A percentile compares a stretch with the other conserved stretches of the same genome.
These are phyloP conservation scores for Ustilago nuda DNA, from an alignment of 1,284 basidiomycete genomes.

Conservation along the genomic window DNA sequence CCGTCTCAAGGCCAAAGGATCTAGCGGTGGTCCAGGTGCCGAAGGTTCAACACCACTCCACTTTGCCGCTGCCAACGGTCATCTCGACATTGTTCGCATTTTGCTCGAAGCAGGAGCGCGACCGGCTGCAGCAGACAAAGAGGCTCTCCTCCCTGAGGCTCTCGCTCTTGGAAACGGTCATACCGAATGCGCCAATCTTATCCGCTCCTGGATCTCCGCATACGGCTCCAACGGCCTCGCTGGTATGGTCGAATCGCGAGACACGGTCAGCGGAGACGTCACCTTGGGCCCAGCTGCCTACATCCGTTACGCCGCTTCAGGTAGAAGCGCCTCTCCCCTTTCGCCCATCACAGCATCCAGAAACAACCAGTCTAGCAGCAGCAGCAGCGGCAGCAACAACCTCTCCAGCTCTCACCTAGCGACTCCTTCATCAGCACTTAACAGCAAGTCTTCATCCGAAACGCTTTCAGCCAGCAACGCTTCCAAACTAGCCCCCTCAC, in stretches of 20 bases:
- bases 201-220: conserved; percentile 54
- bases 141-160: conserved; percentile 55
- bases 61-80: conserved; percentile 67
- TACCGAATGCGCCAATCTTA: conserved; percentile 44
- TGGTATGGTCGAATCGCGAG: conserved; percentile 42
- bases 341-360: conserved; percentile 16
- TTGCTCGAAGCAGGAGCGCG: conserved; percentile 62
- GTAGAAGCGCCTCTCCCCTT: conserved; percentile 21
- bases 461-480: conserved; percentile 15
- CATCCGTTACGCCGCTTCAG: conserved; percentile 44
- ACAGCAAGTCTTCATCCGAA: conserved; percentile 19
- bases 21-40: conserved; percentile 48
- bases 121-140: conserved; percentile 54
- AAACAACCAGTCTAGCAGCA: not conserved
- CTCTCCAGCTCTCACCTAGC: conserved; percentile 6
- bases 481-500: conserved; percentile 3
- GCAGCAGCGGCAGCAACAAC: conserved; percentile 1
- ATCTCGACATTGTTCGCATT: conserved; percentile 56
- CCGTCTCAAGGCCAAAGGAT: conserved; percentile 42
- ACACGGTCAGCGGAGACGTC: conserved; percentile 45
- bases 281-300: conserved; percentile 42
- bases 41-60: conserved; percentile 66
- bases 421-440: conserved; percentile 9
- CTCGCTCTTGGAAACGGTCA: conserved; percentile 58
- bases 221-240: conserved; percentile 57